These are phyloP conservation scores for Sugiyamaella chiloensis DNA, from an alignment of 805 yeast species.

Conservation along the genomic window DNA sequence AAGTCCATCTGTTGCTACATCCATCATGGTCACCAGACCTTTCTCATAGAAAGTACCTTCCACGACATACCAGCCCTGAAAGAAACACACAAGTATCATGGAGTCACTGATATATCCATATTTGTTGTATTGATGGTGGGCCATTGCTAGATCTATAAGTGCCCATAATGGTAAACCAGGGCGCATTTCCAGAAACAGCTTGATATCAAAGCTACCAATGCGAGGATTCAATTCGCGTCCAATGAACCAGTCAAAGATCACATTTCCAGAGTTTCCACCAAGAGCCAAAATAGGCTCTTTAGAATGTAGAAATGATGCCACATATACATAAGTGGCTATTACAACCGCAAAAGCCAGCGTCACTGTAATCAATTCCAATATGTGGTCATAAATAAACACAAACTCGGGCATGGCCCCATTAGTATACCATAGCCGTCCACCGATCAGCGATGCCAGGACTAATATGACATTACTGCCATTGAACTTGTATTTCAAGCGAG, in stretches of 20 bases:
- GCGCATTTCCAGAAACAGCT: constrained; percentile 86
- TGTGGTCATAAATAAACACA: constrained; percentile 66
- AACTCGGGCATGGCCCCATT: constrained; percentile 71
- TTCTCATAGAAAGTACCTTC: constrained; percentile 92
- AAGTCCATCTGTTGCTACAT: constrained; percentile 92
- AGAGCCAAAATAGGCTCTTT: constrained; percentile 71
- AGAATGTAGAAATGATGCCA: constrained; percentile 52
- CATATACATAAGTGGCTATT: constrained; percentile 63
- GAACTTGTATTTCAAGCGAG: constrained; percentile 66
- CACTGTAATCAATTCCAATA: constrained; percentile 59
- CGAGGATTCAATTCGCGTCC: constrained; percentile 96
- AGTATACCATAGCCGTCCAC: constrained; percentile 51
- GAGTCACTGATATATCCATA: constrained; percentile 67
- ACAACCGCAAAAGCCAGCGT: constrained; percentile 61
- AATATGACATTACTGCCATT: constrained; percentile 66
- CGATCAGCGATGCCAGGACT: constrained; percentile 39
- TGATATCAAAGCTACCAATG: constrained; percentile 79
- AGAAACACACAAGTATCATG: constrained; percentile 57
- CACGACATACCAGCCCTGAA: constrained; percentile 79
- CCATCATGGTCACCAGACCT: constrained; percentile 92
- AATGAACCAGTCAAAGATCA: constrained; percentile 88
- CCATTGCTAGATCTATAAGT: constrained; percentile 68
- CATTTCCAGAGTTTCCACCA: constrained; percentile 81
- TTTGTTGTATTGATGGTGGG: constrained; percentile 72
- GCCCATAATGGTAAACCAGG: constrained; percentile 93